Conservation (phyloP, 2,329 filamentous ascomycete genomes). For the Trichoderma koningiopsis region DNA sequence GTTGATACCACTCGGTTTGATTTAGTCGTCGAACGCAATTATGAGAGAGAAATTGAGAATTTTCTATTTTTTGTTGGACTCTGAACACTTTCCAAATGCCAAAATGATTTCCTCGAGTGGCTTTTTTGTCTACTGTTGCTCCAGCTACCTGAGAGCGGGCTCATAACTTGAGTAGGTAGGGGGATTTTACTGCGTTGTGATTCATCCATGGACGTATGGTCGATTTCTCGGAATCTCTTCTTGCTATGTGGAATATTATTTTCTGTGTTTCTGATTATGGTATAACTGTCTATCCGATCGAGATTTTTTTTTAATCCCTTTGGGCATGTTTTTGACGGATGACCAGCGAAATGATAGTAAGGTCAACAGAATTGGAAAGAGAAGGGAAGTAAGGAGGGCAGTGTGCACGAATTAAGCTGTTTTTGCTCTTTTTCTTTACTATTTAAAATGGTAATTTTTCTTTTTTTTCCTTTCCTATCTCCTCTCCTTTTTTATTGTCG, state of each 20-base stretch:
- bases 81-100: background rate
- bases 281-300: background rate
- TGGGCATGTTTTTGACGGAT: background rate
- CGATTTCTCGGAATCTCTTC: background rate
- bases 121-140: background rate
- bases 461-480: no score
- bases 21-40: conserved; percentile 22
- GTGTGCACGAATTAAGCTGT: background rate
- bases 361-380: background rate
- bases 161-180: background rate
- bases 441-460: no score
- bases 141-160: background rate
- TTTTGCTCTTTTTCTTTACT: background rate
- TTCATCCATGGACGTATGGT: background rate
- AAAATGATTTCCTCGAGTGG: background rate
- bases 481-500: no score
- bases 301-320: no score
- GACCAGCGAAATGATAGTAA: background rate
- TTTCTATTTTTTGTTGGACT: background rate
- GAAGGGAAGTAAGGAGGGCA: background rate
- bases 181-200: background rate
- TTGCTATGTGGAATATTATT: background rate
- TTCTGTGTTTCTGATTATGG: background rate
- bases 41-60: conserved; percentile 22
- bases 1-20: conserved; percentile 28